Evolutionary conservation across 2,329 filamentous ascomycete species (phyloP).

Genomic region (Tricladium varicosporioides): DNA sequence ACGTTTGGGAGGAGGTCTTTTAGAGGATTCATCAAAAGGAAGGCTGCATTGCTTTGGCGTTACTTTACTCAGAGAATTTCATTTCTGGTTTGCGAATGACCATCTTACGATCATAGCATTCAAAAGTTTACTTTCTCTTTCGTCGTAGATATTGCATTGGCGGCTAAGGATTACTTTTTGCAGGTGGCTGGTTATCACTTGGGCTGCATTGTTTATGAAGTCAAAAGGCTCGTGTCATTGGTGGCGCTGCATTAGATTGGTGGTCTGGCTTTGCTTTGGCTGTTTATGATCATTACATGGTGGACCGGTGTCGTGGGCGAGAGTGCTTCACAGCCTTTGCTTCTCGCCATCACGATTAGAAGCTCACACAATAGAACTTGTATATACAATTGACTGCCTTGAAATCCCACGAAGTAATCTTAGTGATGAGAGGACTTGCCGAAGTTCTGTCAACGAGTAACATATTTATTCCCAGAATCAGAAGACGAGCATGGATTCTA

Average conservation of each 20-base stretch:
- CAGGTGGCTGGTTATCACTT: too few species aligned
- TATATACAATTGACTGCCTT: neutral
- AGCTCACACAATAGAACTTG: neutral
- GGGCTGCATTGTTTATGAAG: too few species aligned
- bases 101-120: too few species aligned
- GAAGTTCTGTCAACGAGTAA: too few species aligned
- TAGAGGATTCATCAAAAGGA: constrained; percentile 19
- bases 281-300: constrained; percentile 1
- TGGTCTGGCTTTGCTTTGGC: constrained; percentile 2
- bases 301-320: too few species aligned
- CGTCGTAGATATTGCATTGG: too few species aligned
- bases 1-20: constrained; percentile 20
- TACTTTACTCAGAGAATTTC: constrained; percentile 1
- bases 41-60: constrained; percentile 26
- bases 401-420: too few species aligned
- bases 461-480: too few species aligned
- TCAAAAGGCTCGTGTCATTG: neutral
- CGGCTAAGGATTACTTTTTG: too few species aligned
- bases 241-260: constrained; percentile 15
- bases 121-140: too few species aligned
- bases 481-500: too few species aligned
- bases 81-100: neutral
- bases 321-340: neutral
- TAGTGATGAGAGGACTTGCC: too few species aligned
- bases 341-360: neutral